A percentile compares a stretch with the other conserved stretches of the same genome.
These are phyloP conservation scores for Casuarina glauca DNA, from an alignment of 306 rosid genomes.

Conservation along the genomic window DNA sequence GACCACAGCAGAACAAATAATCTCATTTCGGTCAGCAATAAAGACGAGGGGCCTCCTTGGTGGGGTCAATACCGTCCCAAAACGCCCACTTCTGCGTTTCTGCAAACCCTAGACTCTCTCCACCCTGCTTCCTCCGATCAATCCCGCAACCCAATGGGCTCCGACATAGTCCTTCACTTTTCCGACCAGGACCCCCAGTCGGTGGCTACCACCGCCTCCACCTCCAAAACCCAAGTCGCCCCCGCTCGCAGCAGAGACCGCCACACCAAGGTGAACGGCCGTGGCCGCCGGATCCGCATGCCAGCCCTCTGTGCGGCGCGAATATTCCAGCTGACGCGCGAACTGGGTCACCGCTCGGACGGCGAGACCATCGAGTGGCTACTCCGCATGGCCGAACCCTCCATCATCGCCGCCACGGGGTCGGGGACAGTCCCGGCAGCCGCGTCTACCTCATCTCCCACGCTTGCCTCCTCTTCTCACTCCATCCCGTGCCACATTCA, in stretches of 20 bases:
- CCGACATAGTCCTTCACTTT: slow-evolving; percentile 48
- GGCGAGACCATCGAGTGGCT: slow-evolving; percentile 98
- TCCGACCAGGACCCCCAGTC: slow-evolving; percentile 28
- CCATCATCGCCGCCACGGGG: slow-evolving; percentile 85
- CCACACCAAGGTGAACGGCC: slow-evolving; percentile 92
- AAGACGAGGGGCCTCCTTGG: slow-evolving; percentile 16
- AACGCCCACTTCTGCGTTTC: background rate
- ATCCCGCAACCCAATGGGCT: slow-evolving; percentile 32
- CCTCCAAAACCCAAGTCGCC: slow-evolving; percentile 26
- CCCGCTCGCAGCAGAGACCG: slow-evolving; percentile 60
- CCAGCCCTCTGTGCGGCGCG: slow-evolving; percentile 93
- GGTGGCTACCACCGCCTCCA: slow-evolving; percentile 11
- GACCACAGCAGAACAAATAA: too few species aligned
- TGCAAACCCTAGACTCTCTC: slow-evolving; percentile 49
- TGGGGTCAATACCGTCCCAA: slow-evolving; percentile 59
- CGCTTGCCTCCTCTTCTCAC: slow-evolving; percentile 28
- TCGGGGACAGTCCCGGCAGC: slow-evolving; percentile 65
- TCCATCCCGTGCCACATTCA: slow-evolving; percentile 47
- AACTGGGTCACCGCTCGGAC: slow-evolving; percentile 95
- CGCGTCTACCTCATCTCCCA: slow-evolving; percentile 41
- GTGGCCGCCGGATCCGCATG: slow-evolving; percentile 94
- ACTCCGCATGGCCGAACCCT: slow-evolving; percentile 82
- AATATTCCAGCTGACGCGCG: slow-evolving; percentile 88
- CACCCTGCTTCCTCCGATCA: background rate
- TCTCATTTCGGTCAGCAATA: background rate